Evolutionary conservation across 305 asterid species (phyloP), one percentile per base, ranked within the genome.

Genomic region (Solanum chacoense): DNA sequence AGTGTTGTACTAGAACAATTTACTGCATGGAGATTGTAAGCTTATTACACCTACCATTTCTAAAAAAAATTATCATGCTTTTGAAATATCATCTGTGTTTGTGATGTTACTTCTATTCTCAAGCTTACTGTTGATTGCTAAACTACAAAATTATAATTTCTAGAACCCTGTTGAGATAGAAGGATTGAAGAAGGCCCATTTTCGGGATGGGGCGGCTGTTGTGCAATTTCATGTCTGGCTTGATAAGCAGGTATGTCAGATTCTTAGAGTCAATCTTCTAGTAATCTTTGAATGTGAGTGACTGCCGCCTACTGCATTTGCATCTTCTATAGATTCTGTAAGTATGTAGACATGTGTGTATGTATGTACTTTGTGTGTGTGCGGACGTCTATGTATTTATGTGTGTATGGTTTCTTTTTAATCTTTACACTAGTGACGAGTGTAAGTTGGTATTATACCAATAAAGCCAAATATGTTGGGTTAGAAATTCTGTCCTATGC

Each of bases 201-300:
- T 96, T 88, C 95, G 99, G 42, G 99, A 97, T 87, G 99, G 99
- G 72, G 99, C 98, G 69, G 99, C 99, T 88, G 99, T 97, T 84
- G 98, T 96, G 90, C 99, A 97, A 86, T 97, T 92, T 92, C 96
- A 96, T 90, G 95, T 84, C 87, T 97, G 99, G 99, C 92, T 97
- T 91, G 99, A 97, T 93, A 90, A 93, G 90, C 97, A 97, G 99
- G 98, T 96, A 45, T 8, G 3, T 4, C 65, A 26, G 65, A 79
- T 78, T 78, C 85, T 78, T 78, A 78, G 63, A 24, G n/a, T 38
- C 11, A 34, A 14, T 40, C 67, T 14, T 80, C 36, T 40, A 28
- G 37, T 28, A 80, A 80, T 40, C 36, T 65, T 40, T 80, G 34
- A 32, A 32, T 32, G 85, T 42, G 36, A 80, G 85, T 37, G 13